A percentile compares a stretch with the other conserved stretches of the same genome.
Evolutionary conservation across 2,329 filamentous ascomycete species (phyloP).

Genomic region (Pseudodiploospora longispora): DNA sequence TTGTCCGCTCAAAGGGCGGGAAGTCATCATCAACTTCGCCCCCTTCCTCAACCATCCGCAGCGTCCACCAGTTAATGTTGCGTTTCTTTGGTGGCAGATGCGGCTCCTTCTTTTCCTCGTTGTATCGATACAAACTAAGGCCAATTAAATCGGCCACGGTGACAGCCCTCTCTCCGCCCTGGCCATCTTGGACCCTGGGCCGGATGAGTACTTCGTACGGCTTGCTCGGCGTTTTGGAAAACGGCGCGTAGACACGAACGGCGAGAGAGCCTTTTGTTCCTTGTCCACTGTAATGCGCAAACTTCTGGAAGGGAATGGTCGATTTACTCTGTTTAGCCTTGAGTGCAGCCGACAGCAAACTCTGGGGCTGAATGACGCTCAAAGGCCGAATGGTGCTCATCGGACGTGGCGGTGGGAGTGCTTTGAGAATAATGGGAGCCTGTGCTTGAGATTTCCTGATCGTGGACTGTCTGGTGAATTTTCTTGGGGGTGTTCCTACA

Average conservation of each 20-base stretch:
- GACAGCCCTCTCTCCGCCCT: slow-evolving; percentile 52
- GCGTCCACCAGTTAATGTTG: slow-evolving; percentile 74
- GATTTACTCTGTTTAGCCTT: slow-evolving; percentile 63
- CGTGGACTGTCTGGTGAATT: slow-evolving; percentile 54
- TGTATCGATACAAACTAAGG: slow-evolving; percentile 68
- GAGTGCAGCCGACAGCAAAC: slow-evolving; percentile 62
- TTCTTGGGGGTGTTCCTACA: slow-evolving; percentile 55
- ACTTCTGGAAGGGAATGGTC: slow-evolving; percentile 66
- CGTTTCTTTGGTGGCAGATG: slow-evolving; percentile 55
- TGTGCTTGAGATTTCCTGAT: slow-evolving; percentile 53
- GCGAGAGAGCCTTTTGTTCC: slow-evolving; percentile 69
- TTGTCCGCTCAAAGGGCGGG: slow-evolving; percentile 66
- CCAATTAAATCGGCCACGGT: slow-evolving; percentile 77
- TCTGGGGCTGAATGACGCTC: slow-evolving; percentile 62
- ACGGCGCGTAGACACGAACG: slow-evolving; percentile 70
- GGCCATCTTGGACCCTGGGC: slow-evolving; percentile 59
- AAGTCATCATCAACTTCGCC: slow-evolving; percentile 83
- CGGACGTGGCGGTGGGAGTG: slow-evolving; percentile 63
- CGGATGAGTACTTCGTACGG: slow-evolving; percentile 66
- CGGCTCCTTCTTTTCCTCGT: slow-evolving; percentile 67
- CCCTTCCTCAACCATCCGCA: slow-evolving; percentile 77
- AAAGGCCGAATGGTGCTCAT: slow-evolving; percentile 54
- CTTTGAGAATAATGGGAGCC: slow-evolving; percentile 50
- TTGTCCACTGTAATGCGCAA: slow-evolving; percentile 68
- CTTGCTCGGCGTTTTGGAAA: slow-evolving; percentile 55